Conservation (phyloP, 176 grass and related monocot genomes). For the Thalia dealbata region DNA sequence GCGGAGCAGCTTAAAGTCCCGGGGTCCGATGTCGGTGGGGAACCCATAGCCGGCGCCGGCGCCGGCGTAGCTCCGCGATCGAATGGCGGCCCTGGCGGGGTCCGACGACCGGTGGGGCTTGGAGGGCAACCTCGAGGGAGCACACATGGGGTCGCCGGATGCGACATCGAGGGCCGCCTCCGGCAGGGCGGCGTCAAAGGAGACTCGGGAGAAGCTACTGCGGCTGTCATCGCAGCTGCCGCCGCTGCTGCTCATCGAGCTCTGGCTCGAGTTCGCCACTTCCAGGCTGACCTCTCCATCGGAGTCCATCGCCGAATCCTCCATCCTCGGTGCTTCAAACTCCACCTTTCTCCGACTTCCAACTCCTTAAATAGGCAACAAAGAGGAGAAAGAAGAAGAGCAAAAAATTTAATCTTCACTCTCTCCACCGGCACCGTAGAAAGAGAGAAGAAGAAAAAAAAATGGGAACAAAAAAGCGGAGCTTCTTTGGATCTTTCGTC, state of each 20-base stretch:
- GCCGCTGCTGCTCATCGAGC: slow-evolving; percentile 44
- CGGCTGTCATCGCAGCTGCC: slow-evolving; percentile 31
- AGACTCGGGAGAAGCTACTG: slow-evolving; percentile 50
- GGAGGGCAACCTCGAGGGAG: slow-evolving; percentile 3
- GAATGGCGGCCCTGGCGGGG: slow-evolving; percentile 48
- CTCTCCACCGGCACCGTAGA: neutral
- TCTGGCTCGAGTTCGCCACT: slow-evolving; percentile 58
- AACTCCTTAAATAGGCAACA: slow-evolving; percentile 22
- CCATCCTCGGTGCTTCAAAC: neutral
- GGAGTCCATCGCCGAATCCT: slow-evolving; percentile 8
- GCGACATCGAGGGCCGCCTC: neutral
- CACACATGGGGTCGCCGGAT: slow-evolving; percentile 5
- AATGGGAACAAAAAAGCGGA: neutral
- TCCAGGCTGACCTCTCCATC: slow-evolving; percentile 46
- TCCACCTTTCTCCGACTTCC: neutral
- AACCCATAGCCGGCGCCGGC: neutral
- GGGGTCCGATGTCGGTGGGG: slow-evolving; percentile 30
- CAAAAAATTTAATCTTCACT: neutral
- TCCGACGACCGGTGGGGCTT: slow-evolving; percentile 72
- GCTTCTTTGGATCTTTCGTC: neutral
- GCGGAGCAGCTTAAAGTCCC: slow-evolving; percentile 77
- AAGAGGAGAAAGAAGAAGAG: neutral
- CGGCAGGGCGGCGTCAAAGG: slow-evolving; percentile 32
- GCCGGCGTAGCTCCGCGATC: slow-evolving; percentile 16
- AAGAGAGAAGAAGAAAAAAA: neutral